Conservation (phyloP, 2,329 filamentous ascomycete species). For the Canariomyces notabilis region DNA sequence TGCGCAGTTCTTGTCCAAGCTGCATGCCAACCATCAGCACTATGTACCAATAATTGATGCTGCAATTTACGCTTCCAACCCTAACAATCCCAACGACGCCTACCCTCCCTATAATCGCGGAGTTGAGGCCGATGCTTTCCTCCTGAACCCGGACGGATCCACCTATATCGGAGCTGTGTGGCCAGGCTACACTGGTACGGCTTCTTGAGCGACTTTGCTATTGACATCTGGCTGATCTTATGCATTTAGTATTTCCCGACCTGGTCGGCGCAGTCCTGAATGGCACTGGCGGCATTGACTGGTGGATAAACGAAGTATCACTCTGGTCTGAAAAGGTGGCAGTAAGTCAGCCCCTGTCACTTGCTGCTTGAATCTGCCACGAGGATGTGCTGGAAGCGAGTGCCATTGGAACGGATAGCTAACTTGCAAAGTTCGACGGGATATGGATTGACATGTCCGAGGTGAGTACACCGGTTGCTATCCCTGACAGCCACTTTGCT, state of each 20-base stretch:
- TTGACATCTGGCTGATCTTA: not conserved
- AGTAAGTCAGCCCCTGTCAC: conserved; percentile 5
- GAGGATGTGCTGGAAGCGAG: not conserved
- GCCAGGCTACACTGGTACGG: conserved; percentile 57
- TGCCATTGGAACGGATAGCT: conserved; percentile 42
- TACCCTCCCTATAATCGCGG: conserved; percentile 61
- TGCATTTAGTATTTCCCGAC: conserved; percentile 62
- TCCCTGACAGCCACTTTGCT: not conserved
- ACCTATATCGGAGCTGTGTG: conserved; percentile 61
- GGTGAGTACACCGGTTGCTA: conserved; percentile 31
- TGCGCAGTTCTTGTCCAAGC: conserved; percentile 52
- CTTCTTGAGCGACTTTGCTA: conserved; percentile 1
- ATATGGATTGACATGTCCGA: conserved; percentile 59
- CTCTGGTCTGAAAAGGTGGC: conserved; percentile 24
- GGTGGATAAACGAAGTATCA: conserved; percentile 57
- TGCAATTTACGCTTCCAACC: conserved; percentile 65
- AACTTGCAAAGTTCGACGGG: conserved; percentile 39
- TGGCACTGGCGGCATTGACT: conserved; percentile 57
- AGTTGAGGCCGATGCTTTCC: conserved; percentile 46
- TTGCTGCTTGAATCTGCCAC: not conserved
- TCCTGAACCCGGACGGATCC: conserved; percentile 55
- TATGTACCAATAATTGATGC: conserved; percentile 73
- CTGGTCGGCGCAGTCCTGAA: conserved; percentile 61
- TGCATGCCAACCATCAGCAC: conserved; percentile 62
- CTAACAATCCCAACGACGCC: conserved; percentile 60